These are phyloP conservation scores for Verticillium zaregamsianum DNA, from an alignment of 2,329 filamentous ascomycete genomes.

Conservation along the genomic window DNA sequence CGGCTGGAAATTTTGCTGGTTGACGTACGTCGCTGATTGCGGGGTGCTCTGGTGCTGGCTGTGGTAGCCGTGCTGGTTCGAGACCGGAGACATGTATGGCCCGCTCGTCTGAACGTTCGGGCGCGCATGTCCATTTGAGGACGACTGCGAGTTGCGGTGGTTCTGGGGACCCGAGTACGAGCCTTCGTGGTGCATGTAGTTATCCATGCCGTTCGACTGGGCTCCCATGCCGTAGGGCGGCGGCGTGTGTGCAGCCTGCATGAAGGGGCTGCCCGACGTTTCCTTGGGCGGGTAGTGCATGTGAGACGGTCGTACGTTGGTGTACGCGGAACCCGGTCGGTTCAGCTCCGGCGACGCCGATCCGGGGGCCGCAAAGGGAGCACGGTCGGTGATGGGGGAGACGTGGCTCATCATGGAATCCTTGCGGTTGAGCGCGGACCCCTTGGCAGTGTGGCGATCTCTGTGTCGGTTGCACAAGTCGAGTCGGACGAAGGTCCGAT, in stretches of 20 bases:
- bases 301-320: slow-evolving; percentile 32
- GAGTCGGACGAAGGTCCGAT: slow-evolving; percentile 85
- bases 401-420: slow-evolving; percentile 58
- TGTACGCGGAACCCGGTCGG: slow-evolving; percentile 36
- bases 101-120: slow-evolving; percentile 42
- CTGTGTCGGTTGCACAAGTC: slow-evolving; percentile 85
- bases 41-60: slow-evolving; percentile 40
- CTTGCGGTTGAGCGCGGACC: slow-evolving; percentile 71
- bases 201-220: slow-evolving; percentile 33
- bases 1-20: slow-evolving; percentile 57
- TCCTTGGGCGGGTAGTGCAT: slow-evolving; percentile 44
- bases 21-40: slow-evolving; percentile 48
- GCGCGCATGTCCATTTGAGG: slow-evolving; percentile 37
- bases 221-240: slow-evolving; percentile 25
- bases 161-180: slow-evolving; percentile 26
- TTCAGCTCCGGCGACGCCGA: slow-evolving; percentile 45
- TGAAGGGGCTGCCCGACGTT: slow-evolving; percentile 38
- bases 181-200: slow-evolving; percentile 37
- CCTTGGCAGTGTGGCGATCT: slow-evolving; percentile 76
- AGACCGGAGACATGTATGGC: slow-evolving; percentile 49
- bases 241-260: slow-evolving; percentile 40
- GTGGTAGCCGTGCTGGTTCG: slow-evolving; percentile 44
- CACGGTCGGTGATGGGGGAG: slow-evolving; percentile 38
- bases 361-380: slow-evolving; percentile 33
- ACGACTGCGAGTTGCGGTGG: slow-evolving; percentile 28